A percentile compares a stretch with the other conserved stretches of the same genome.
Conservation (phyloP, 805 yeast species). For the Nakazawaea anatomiae region DNA sequence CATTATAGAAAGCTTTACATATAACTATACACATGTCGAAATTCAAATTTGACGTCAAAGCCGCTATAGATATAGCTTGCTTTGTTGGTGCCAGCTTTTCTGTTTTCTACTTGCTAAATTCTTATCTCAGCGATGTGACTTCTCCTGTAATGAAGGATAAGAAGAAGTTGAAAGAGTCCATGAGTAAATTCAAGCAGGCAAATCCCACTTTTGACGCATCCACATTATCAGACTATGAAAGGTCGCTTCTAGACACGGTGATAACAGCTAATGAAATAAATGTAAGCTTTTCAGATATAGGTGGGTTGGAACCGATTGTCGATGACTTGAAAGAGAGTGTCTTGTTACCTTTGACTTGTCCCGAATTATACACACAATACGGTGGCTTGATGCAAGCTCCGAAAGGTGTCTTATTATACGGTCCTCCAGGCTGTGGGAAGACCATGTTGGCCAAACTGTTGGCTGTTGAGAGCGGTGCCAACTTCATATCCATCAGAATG, state of each 20-base stretch:
- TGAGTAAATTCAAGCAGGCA: slow-evolving; percentile 49
- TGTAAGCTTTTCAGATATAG: slow-evolving; percentile 75
- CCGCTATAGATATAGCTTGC: slow-evolving; percentile 23
- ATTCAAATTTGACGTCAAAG: slow-evolving; percentile 23
- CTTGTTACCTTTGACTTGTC: slow-evolving; percentile 77
- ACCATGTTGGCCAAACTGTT: slow-evolving; percentile 96
- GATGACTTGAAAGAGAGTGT: slow-evolving; percentile 87
- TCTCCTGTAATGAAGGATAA: slow-evolving; percentile 23
- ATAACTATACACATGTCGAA: slow-evolving; percentile 14
- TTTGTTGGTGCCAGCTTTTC: slow-evolving; percentile 46
- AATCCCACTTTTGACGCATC: slow-evolving; percentile 49
- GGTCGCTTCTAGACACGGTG: slow-evolving; percentile 67
- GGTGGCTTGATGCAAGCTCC: slow-evolving; percentile 78
- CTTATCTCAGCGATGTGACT: slow-evolving; percentile 21
- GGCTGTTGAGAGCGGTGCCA: slow-evolving; percentile 88
- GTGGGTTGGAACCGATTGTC: slow-evolving; percentile 79
- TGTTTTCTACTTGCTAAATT: slow-evolving; percentile 38
- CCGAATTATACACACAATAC: slow-evolving; percentile 67
- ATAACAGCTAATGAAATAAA: slow-evolving; percentile 81
- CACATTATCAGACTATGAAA: slow-evolving; percentile 52
- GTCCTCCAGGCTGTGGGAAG: slow-evolving; percentile 98
- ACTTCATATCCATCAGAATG: slow-evolving; percentile 86
- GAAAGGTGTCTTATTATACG: slow-evolving; percentile 86
- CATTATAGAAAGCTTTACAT: too few species aligned
- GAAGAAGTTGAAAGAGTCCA: slow-evolving; percentile 46